Conservation (phyloP, 2,329 filamentous ascomycete genomes). For the Ophiostoma ulmi region DNA sequence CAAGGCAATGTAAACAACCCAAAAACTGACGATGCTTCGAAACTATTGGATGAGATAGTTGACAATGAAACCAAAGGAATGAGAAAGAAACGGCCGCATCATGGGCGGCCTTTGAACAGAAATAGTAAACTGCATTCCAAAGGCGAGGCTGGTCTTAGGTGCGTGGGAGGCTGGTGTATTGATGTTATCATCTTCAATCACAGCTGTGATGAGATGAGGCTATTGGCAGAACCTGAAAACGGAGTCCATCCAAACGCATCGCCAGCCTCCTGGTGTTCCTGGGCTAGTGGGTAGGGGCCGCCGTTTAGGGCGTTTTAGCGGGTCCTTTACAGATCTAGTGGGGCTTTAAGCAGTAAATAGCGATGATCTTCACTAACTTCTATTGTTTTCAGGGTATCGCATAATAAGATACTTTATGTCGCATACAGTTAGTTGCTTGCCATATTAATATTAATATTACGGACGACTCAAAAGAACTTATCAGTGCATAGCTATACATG, state of each 20-base stretch:
- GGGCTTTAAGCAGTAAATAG: background rate
- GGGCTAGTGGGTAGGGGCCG: background rate
- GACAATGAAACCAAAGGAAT: background rate
- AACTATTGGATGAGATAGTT: background rate
- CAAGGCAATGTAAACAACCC: background rate
- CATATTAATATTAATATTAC: no score
- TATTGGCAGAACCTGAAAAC: slow-evolving; percentile 8
- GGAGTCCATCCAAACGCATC: slow-evolving; percentile 4
- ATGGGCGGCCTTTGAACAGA: slow-evolving; percentile 20
- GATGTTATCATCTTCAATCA: background rate
- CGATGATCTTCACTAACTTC: background rate
- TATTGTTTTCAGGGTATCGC: background rate
- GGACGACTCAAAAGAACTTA: background rate
- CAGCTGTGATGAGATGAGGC: slow-evolving; percentile 10
- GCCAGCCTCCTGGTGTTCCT: slow-evolving; percentile 20
- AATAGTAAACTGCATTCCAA: slow-evolving; percentile 21
- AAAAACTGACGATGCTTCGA: background rate
- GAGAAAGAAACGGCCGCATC: slow-evolving; percentile 1
- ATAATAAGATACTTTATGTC: background rate
- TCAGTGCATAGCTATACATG: no score
- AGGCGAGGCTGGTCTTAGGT: slow-evolving; percentile 21
- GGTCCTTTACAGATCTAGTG: background rate
- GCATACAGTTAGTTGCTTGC: no score
- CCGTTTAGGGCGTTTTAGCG: background rate
- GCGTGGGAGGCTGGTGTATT: slow-evolving; percentile 17